A percentile compares a stretch with the other conserved stretches of the same genome.
Conservation (phyloP, 768 basidiomycete genomes). For the Suillus lakei region DNA sequence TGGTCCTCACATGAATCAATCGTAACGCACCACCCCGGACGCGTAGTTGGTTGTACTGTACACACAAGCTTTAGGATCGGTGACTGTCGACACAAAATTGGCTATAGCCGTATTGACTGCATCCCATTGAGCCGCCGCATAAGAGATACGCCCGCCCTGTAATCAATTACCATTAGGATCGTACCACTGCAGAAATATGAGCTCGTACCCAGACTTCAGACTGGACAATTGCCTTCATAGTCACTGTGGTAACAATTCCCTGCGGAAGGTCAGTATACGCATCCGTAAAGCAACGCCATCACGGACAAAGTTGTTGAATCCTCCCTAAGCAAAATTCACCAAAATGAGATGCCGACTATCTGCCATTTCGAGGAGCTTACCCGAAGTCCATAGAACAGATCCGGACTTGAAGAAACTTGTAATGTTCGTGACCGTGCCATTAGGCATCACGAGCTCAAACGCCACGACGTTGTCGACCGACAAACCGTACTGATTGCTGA, state of each 20-base stretch:
- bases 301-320: constrained; percentile 63
- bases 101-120: constrained; percentile 29
- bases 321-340: too few species aligned
- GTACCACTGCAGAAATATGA: constrained; percentile 28
- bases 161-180: constrained; percentile 11
- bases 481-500: too few species aligned
- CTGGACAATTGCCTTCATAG: constrained; percentile 57
- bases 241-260: constrained; percentile 64
- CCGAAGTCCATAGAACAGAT: constrained; percentile 51
- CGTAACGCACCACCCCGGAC: constrained; percentile 36
- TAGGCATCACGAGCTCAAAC: constrained; percentile 63
- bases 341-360: too few species aligned
- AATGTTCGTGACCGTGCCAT: constrained; percentile 47
- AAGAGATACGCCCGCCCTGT: constrained; percentile 54
- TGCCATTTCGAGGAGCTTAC: constrained; percentile 38
- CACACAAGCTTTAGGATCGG: constrained; percentile 38
- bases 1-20: too few species aligned
- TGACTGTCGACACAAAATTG: too few species aligned
- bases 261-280: constrained; percentile 48
- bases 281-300: constrained; percentile 4
- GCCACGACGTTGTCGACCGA: constrained; percentile 59
- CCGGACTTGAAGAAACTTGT: constrained; percentile 35
- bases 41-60: constrained; percentile 42
- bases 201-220: constrained; percentile 56
- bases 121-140: constrained; percentile 20